Base-by-base conservation (phyloP, 805 yeast species). In the Teunomyces pallodes region DNA sequence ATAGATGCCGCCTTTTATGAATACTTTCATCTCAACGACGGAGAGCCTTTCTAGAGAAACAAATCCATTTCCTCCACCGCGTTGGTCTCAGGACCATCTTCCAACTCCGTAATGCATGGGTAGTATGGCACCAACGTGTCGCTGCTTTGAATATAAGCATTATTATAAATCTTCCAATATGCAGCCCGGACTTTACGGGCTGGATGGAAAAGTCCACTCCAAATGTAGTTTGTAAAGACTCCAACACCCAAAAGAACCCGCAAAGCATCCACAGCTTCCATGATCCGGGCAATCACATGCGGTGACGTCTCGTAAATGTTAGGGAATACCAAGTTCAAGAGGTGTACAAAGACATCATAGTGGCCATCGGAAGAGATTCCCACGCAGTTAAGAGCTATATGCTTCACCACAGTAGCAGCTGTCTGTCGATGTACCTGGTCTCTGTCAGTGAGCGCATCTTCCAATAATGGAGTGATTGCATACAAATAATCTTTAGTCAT, bases 381-480 rank as follows among this genome's bases (percentile, higher is more conserved):
- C 24, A 77, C 69, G 59, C 92, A 83, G 13, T 90, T 85, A 30
- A 90, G 64, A 0, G 97, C 90, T 63, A 94, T 74, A 56, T 90
- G 95, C 60, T 81, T 82, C 1, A 90, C 82, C 1, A 89, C 95
- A 0, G 89, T 83, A 0, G 98, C 89, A 0, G 97, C 97, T 0
- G 97, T 92, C 65, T 94, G 99, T 42, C 99, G 79, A 60, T 91
- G 97, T 4, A 92, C 97, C 42, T 83, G 84, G 62, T 90, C 97
- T 48, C 96, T 76, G 61, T 91, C 96, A 0, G 88, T 87, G 28
- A 94, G 68, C 0, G 98, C 97, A 69, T 92, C 96, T 60, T 89
- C 94, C 7, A 94, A 54, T 31, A 94, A 66, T 0, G 96, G 91
- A 0, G 87, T 74, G 2, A 88, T 79, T 0, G 95, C 83, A 62